Conservation (phyloP, 2,329 filamentous ascomycete species). For the Grosmannia serpens region DNA sequence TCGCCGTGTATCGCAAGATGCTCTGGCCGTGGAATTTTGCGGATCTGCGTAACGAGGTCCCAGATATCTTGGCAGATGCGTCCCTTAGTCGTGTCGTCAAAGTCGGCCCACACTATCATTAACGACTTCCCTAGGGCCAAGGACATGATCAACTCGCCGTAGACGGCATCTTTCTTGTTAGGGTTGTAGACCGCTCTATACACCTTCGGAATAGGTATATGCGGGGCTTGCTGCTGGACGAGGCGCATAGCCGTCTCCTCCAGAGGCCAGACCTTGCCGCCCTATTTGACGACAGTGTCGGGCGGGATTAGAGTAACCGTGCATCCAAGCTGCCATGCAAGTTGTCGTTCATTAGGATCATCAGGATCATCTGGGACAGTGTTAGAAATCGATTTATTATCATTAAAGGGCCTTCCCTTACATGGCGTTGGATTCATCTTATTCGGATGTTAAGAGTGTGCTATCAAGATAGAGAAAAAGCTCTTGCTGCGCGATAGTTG, state of each 20-base stretch:
- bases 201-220: neutral
- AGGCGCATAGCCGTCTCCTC: neutral
- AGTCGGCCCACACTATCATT: neutral
- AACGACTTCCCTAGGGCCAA: neutral
- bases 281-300: neutral
- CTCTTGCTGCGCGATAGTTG: too few species aligned
- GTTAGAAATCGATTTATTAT: neutral
- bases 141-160: neutral
- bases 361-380: neutral
- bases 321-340: neutral
- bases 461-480: too few species aligned
- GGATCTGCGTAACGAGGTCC: neutral
- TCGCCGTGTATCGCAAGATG: neutral
- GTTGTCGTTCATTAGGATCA: neutral
- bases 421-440: neutral
- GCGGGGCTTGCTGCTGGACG: neutral
- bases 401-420: neutral
- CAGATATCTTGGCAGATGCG: neutral
- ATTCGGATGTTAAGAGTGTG: too few species aligned
- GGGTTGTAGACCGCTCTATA: neutral
- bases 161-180: neutral
- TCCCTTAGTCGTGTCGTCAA: neutral
- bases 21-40: neutral
- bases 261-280: neutral
- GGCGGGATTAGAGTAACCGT: neutral